phyloP scores from a whole-genome alignment of 768 basidiomycete species.

The Cystobasidium onofrii region DNA sequence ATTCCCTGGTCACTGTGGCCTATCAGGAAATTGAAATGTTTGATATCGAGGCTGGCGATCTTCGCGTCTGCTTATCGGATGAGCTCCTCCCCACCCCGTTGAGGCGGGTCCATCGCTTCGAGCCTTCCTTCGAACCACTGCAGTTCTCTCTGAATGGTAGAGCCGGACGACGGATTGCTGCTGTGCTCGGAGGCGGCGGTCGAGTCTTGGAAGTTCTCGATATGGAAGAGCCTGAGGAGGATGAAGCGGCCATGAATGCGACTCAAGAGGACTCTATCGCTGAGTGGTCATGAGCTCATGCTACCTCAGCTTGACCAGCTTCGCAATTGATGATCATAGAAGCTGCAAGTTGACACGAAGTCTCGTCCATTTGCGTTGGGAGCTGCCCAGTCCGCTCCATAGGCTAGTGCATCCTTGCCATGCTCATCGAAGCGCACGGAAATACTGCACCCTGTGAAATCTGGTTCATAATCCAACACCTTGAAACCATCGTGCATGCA shows the following conservation, averaged over 20 bases:
- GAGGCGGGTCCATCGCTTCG: conserved; percentile 9
- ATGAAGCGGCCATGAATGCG: neutral
- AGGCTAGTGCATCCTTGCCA: conserved; percentile 52
- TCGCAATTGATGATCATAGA: conserved; percentile 80
- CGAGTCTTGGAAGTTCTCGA: conserved; percentile 48
- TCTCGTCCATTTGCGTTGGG: conserved; percentile 46
- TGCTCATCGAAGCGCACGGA: conserved; percentile 34
- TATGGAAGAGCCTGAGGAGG: conserved; percentile 46
- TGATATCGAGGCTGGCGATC: neutral
- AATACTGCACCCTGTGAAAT: neutral
- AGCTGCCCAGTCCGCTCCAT: conserved; percentile 63
- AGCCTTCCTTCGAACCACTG: conserved; percentile 22
- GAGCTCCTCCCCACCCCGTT: neutral
- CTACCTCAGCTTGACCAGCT: conserved; percentile 53
- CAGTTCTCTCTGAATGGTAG: conserved; percentile 29
- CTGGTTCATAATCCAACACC: conserved; percentile 51
- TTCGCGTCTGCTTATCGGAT: neutral
- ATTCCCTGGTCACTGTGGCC: neutral
- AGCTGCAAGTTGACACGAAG: conserved; percentile 78
- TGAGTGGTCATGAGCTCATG: neutral
- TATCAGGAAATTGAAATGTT: neutral
- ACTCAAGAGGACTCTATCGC: neutral
- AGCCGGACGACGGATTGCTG: conserved; percentile 23
- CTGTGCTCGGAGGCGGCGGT: conserved; percentile 49
- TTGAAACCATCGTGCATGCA: conserved; percentile 99